Conservation (phyloP, 768 basidiomycete species). For the Lactarius evosmus region DNA sequence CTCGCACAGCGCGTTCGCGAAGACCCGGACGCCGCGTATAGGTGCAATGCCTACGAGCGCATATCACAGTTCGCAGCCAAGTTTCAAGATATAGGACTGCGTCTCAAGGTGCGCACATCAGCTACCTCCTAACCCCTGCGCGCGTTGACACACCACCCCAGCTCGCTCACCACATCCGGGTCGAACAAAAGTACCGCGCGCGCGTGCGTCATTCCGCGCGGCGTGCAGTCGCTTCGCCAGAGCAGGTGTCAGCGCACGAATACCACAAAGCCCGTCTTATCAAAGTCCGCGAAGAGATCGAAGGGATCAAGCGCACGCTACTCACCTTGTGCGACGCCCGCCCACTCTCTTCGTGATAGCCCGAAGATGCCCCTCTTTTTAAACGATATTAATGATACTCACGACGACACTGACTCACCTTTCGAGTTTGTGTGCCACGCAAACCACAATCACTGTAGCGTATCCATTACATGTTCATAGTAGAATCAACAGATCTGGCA, state of each 20-base stretch:
- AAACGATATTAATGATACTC: neutral
- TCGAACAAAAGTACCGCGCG: constrained; percentile 20
- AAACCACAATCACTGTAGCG: neutral
- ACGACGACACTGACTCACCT: neutral
- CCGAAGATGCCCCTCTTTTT: neutral
- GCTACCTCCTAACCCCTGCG: neutral
- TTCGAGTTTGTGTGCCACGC: neutral
- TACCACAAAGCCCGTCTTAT: constrained; percentile 8
- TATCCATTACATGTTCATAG: neutral
- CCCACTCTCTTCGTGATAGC: neutral
- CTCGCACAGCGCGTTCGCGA: constrained; percentile 22
- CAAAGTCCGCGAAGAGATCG: constrained; percentile 13
- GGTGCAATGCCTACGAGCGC: constrained; percentile 11
- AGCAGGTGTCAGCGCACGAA: constrained; percentile 17
- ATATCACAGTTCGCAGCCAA: constrained; percentile 21
- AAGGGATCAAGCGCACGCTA: constrained; percentile 6
- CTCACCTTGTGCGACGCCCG: neutral
- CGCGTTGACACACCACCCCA: neutral
- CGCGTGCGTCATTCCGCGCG: constrained; percentile 17
- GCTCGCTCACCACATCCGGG: constrained; percentile 20
- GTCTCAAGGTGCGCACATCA: constrained; percentile 19
- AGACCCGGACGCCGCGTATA: constrained; percentile 21
- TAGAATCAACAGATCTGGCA: neutral
- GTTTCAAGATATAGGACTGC: constrained; percentile 18
- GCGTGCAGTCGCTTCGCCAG: constrained; percentile 9